Evolutionary conservation across 2,329 filamentous ascomycete species (phyloP).

Genomic region (Thielaviopsis euricoi): DNA sequence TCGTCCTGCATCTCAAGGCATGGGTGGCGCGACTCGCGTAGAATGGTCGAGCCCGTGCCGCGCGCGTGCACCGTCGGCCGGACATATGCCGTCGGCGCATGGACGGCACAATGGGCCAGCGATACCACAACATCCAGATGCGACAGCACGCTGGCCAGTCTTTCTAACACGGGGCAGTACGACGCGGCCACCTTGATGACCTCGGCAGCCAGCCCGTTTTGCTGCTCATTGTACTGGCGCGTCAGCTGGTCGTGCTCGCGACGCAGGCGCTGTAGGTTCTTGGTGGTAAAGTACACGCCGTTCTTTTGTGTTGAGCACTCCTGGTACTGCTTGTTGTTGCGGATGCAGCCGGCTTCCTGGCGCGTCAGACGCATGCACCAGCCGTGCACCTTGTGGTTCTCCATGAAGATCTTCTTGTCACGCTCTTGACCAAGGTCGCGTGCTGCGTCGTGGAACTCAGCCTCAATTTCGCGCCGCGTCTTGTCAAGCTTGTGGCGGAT

Average conservation of each 20-base stretch:
- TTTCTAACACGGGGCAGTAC: conserved; percentile 84
- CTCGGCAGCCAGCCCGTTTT: conserved; percentile 77
- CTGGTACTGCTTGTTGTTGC: conserved; percentile 77
- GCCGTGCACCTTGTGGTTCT: conserved; percentile 89
- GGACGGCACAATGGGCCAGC: conserved; percentile 82
- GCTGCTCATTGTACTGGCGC: conserved; percentile 87
- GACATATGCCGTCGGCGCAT: conserved; percentile 83
- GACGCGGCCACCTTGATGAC: conserved; percentile 88
- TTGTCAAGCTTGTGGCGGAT: conserved; percentile 85
- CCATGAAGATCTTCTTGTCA: conserved; percentile 97
- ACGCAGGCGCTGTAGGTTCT: conserved; percentile 59
- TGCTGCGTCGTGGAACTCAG: conserved; percentile 61
- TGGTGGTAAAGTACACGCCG: conserved; percentile 93
- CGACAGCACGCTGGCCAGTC: conserved; percentile 70
- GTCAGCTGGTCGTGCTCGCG: conserved; percentile 89
- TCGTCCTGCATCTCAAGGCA: conserved; percentile 99
- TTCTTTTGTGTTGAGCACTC: conserved; percentile 98
- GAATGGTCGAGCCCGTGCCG: conserved; percentile 70
- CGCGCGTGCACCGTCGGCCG: conserved; percentile 80
- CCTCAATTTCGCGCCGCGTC: conserved; percentile 64
- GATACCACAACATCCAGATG: conserved; percentile 92
- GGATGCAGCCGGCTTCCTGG: conserved; percentile 80
- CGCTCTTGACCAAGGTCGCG: conserved; percentile 74
- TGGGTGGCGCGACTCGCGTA: conserved; percentile 89
- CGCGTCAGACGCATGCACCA: conserved; percentile 92